Conservation (phyloP, 495 filamentous ascomycete genomes). For the Xylaria acuta region DNA sequence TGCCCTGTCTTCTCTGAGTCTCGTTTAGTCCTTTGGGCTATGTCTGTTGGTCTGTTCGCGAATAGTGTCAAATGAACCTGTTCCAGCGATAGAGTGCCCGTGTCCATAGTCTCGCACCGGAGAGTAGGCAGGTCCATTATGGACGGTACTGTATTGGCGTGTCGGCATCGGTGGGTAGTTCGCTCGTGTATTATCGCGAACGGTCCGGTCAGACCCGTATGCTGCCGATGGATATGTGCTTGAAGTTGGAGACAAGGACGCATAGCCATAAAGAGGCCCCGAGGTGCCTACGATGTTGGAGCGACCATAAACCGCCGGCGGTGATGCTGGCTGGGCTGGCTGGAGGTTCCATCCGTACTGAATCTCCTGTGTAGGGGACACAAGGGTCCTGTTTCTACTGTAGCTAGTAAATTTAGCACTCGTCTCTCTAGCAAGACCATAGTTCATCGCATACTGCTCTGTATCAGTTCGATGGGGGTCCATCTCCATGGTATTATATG, state of each 20-base stretch:
- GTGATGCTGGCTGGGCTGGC: neutral
- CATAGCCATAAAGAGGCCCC: neutral
- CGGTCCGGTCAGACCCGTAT: slow-evolving; percentile 4
- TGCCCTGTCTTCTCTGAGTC: neutral
- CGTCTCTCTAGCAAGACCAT: neutral
- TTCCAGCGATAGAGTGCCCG: neutral
- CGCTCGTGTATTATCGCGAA: neutral
- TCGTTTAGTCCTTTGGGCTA: neutral
- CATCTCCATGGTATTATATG: neutral
- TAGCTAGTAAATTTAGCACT: slow-evolving; percentile 1
- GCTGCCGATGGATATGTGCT: neutral
- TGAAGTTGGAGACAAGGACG: slow-evolving; percentile 5
- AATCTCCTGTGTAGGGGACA: slow-evolving; percentile 2
- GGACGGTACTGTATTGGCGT: slow-evolving; percentile 6
- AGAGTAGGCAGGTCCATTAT: neutral
- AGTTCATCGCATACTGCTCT: slow-evolving; percentile 13
- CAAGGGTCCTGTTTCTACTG: neutral
- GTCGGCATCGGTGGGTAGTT: neutral
- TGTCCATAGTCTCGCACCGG: neutral
- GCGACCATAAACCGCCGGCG: neutral
- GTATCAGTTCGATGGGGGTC: neutral
- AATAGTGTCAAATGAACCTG: neutral
- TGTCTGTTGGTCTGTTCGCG: neutral
- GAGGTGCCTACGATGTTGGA: neutral
- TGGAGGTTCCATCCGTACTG: slow-evolving; percentile 2